Percentiles rank a stretch among this genome's conserved stretches.
phyloP scores from a whole-genome alignment of 768 basidiomycete species.

The Russula abietina region DNA sequence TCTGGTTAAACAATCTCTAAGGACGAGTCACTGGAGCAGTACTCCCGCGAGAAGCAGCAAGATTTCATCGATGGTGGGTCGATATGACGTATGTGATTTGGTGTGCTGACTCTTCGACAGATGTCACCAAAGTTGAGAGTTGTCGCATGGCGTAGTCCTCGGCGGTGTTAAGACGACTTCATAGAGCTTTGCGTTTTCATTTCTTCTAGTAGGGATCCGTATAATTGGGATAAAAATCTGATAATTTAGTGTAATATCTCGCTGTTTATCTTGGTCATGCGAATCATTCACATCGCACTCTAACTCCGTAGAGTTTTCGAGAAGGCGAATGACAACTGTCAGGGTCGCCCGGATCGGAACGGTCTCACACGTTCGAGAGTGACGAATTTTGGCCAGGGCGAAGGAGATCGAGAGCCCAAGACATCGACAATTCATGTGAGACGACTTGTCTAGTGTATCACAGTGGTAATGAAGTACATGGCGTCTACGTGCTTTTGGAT shows the following conservation, averaged over 20 bases:
- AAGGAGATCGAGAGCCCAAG: not conserved
- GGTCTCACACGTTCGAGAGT: not conserved
- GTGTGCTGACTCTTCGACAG: not conserved
- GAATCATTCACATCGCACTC: not conserved
- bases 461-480: not conserved
- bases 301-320: not conserved
- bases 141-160: not conserved
- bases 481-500: constrained; percentile 25
- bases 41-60: constrained; percentile 33
- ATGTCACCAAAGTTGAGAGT: not conserved
- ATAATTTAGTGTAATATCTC: too few relatives aligned
- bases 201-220: not conserved
- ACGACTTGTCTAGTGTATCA: not conserved
- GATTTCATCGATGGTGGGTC: constrained; percentile 28
- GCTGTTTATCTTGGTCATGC: too few relatives aligned
- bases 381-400: too few relatives aligned
- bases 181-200: not conserved
- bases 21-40: constrained; percentile 30
- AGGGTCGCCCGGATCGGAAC: not conserved
- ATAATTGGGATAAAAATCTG: too few relatives aligned
- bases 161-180: not conserved
- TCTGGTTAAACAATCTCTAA: constrained; percentile 13
- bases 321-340: not conserved
- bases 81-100: not conserved
- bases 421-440: not conserved